Evolutionary conservation across 805 yeast genomes (phyloP).

Genomic region (Ogataea henricii): DNA sequence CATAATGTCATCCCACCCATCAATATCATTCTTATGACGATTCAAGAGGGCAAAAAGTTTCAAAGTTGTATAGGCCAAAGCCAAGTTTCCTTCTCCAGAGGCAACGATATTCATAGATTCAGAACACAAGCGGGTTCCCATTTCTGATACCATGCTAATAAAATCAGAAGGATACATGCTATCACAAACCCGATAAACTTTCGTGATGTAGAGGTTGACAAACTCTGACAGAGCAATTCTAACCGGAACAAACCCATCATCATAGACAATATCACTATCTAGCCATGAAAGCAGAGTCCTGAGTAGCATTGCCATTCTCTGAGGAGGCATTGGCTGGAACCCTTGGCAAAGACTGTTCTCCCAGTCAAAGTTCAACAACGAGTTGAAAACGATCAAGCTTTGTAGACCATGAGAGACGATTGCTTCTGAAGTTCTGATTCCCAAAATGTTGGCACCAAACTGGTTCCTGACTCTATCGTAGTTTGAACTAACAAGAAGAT

Average conservation of each 20-base stretch:
- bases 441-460: slow-evolving; percentile 66
- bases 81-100: slow-evolving; percentile 29
- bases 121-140: slow-evolving; percentile 41
- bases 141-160: slow-evolving; percentile 35
- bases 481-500: slow-evolving; percentile 37
- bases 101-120: slow-evolving; percentile 47
- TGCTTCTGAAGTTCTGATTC: slow-evolving; percentile 44
- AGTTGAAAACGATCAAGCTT: slow-evolving; percentile 49
- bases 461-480: slow-evolving; percentile 58
- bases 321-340: slow-evolving; percentile 56
- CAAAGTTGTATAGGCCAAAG: slow-evolving; percentile 50
- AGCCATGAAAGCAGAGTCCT: slow-evolving; percentile 57
- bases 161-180: slow-evolving; percentile 32
- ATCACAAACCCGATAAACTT: slow-evolving; percentile 34
- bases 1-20: slow-evolving; percentile 37
- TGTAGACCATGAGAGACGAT: slow-evolving; percentile 46
- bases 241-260: slow-evolving; percentile 49
- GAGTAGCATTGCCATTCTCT: slow-evolving; percentile 64
- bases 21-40: slow-evolving; percentile 32
- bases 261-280: slow-evolving; percentile 63
- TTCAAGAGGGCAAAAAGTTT: slow-evolving; percentile 41
- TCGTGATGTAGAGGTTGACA: slow-evolving; percentile 31
- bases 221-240: slow-evolving; percentile 55
- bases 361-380: slow-evolving; percentile 40
- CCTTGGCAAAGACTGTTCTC: slow-evolving; percentile 27